Percentiles rank a stretch among this genome's conserved stretches.
These are phyloP conservation scores for Nannizzia gypsea DNA, from an alignment of 2,329 filamentous ascomycete species.

Conservation along the genomic window DNA sequence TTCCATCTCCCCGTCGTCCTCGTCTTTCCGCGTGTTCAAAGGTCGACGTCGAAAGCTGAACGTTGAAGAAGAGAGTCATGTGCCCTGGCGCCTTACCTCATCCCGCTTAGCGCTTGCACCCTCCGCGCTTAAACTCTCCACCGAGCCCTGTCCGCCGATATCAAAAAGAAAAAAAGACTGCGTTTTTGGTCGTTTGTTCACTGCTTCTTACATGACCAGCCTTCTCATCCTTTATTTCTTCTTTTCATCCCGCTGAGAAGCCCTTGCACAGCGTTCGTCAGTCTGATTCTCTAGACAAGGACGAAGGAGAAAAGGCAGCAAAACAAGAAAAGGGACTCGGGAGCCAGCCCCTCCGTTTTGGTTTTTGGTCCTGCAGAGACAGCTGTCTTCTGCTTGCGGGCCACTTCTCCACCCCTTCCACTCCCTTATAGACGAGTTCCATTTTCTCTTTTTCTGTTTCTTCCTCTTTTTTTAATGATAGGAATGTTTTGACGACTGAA, in stretches of 20 bases:
- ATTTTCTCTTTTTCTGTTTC: neutral
- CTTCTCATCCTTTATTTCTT: neutral
- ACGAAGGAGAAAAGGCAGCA: too few species aligned
- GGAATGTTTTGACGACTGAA: slow-evolving; percentile 26
- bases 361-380: neutral
- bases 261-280: neutral
- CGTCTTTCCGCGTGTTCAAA: neutral
- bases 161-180: slow-evolving; percentile 3
- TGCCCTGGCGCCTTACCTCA: slow-evolving; percentile 3
- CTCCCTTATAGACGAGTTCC: slow-evolving; percentile 7
- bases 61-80: slow-evolving; percentile 1
- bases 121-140: slow-evolving; percentile 5
- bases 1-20: neutral
- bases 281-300: neutral
- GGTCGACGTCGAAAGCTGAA: neutral
- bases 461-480: slow-evolving; percentile 24
- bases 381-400: neutral
- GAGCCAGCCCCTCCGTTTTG: neutral
- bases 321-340: neutral
- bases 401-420: slow-evolving; percentile 5
- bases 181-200: neutral
- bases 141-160: neutral
- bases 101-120: slow-evolving; percentile 7
- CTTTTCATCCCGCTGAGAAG: neutral
- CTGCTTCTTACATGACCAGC: neutral